Base-by-base conservation (phyloP, 176 grass and related monocot species). In the Hyparrhenia diplandra region DNA sequence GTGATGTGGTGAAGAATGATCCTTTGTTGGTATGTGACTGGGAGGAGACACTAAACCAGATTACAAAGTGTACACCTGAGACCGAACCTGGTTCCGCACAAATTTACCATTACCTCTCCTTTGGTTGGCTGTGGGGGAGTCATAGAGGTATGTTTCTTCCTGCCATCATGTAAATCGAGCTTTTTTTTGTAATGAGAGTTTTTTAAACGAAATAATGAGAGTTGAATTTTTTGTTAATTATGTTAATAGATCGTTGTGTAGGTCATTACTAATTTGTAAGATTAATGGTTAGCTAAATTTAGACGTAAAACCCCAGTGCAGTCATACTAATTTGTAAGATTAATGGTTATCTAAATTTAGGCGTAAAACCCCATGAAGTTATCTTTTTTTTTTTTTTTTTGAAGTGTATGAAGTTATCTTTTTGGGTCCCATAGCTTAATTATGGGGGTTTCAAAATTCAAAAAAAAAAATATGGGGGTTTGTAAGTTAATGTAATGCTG, bases 51-150 rank as follows among this genome's bases (percentile, higher is more conserved):
- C 80, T 95, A 51, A 80, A 64, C 27, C 86, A 73, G 69, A 83
- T 91, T 78, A 64, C 84, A 45, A 84, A 64, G 35, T 86, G 82
- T 88, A 40, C 82, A 66, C 87, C 92, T 82, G 90, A 95, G 72
- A 95, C 79, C 17, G 92, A 98, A 71, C 96, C 92, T 66, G 96
- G 92, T 87, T 95, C 86, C 7, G 58, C 86, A 24, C 96, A 98
- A 78, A 69, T 89, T 58, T 98, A 98, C 80, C 96, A 98, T 54
- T 98, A 93, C 34, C 82, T 98, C 57, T 98, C 96, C 51, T 98
- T 98, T 79, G 96, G 96, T 83, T 98, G 96, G 96, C 84, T 98
- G 10, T 98, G 96, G 96, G 24, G 96, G 96, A 59, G 49, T 98
- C 36, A 95, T 98, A 84, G 96, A 98, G 92, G 96, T 98, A 87